Conservation (phyloP, 805 yeast genomes). For the Saturnispora bothae region DNA sequence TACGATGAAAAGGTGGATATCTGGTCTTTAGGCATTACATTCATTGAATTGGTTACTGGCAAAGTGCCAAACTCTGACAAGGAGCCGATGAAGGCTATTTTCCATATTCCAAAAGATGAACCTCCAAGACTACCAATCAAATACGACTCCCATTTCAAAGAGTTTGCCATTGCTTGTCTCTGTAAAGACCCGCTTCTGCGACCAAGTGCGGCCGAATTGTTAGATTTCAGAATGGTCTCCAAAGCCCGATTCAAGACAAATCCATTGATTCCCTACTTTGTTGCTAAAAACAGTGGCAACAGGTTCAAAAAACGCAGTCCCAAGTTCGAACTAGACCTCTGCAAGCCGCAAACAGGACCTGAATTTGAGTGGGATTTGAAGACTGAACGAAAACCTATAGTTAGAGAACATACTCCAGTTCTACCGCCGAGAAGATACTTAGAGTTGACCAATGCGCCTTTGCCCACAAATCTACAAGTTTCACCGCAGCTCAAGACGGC, state of each 20-base stretch:
- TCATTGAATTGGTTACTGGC: slow-evolving; percentile 76
- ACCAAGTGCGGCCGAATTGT: slow-evolving; percentile 48
- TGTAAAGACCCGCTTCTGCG: slow-evolving; percentile 55
- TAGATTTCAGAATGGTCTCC: slow-evolving; percentile 44
- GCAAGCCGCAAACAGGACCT: slow-evolving; percentile 19
- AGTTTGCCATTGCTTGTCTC: slow-evolving; percentile 57
- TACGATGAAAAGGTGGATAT: slow-evolving; percentile 85
- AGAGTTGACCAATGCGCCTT: too few species aligned
- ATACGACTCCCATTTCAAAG: slow-evolving; percentile 34
- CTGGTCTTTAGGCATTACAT: slow-evolving; percentile 93
- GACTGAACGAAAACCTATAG: neutral
- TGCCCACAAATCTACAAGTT: slow-evolving; percentile 1
- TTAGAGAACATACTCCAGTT: too few species aligned
- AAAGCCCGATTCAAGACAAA: slow-evolving; percentile 22
- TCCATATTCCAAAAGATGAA: slow-evolving; percentile 52
- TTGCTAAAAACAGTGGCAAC: slow-evolving; percentile 1
- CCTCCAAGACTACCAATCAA: slow-evolving; percentile 43
- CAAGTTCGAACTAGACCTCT: slow-evolving; percentile 26
- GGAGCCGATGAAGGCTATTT: slow-evolving; percentile 69
- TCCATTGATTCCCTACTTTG: slow-evolving; percentile 15
- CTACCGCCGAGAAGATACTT: neutral
- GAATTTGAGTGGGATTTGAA: slow-evolving; percentile 20
- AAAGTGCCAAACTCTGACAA: slow-evolving; percentile 65
- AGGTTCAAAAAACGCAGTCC: slow-evolving; percentile 28
- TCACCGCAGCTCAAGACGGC: slow-evolving; percentile 1